Evolutionary conservation across 179 eudicot species (phyloP).

Genomic region (Pouteria campechiana): DNA sequence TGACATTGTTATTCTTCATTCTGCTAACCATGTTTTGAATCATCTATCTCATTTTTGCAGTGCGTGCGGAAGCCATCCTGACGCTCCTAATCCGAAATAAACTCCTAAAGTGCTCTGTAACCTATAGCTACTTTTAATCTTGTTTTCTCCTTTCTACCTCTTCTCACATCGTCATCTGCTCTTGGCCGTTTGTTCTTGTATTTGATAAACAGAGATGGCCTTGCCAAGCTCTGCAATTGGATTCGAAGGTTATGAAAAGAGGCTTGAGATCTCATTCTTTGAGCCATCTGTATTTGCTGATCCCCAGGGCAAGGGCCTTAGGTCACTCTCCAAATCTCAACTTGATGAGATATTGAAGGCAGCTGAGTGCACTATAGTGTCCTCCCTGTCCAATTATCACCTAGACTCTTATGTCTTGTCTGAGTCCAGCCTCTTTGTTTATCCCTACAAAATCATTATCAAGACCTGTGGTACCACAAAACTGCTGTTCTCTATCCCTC

Average conservation of each 20-base stretch:
- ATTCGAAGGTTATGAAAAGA: conserved; percentile 77
- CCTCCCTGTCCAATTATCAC: conserved; percentile 48
- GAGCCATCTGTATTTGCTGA: conserved; percentile 61
- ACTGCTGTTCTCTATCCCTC: conserved; percentile 60
- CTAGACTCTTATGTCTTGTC: conserved; percentile 79
- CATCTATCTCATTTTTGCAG: conserved; percentile 58
- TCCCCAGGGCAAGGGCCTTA: conserved; percentile 61
- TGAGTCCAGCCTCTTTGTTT: conserved; percentile 80
- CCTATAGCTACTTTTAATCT: conserved; percentile 11
- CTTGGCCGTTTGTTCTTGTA: conserved; percentile 3
- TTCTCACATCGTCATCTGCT: conserved; percentile 15
- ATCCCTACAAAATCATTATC: conserved; percentile 61
- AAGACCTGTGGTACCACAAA: conserved; percentile 88
- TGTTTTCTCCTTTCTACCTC: conserved; percentile 23
- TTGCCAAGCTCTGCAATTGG: conserved; percentile 67
- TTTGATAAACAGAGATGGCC: conserved; percentile 18
- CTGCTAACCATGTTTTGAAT: too few relatives aligned
- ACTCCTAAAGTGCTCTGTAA: conserved; percentile 7
- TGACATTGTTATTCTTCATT: too few relatives aligned
- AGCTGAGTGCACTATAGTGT: conserved; percentile 84
- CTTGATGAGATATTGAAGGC: conserved; percentile 57
- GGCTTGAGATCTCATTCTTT: conserved; percentile 65
- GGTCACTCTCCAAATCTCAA: conserved; percentile 51
- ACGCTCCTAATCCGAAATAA: conserved; percentile 13
- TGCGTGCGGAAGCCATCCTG: conserved; percentile 99